These are phyloP conservation scores for Cadophora sp. DNA, from an alignment of 2,329 filamentous ascomycete genomes.

Conservation along the genomic window DNA sequence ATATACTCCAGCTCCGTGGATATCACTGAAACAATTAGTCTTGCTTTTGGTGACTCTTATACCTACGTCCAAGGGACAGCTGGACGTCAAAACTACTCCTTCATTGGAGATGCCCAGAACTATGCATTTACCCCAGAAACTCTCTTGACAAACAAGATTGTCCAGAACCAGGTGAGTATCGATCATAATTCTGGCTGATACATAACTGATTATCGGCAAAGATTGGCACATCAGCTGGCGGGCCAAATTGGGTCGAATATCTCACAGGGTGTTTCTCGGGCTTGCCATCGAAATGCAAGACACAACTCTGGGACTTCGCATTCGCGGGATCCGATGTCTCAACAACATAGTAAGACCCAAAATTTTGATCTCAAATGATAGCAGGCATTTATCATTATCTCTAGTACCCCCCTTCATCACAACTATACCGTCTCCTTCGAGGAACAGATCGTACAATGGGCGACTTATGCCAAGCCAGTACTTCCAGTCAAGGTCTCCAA, in stretches of 20 bases:
- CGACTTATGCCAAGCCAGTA: slow-evolving; percentile 47
- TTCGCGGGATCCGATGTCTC: slow-evolving; percentile 60
- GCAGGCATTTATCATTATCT: neutral
- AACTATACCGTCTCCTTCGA: slow-evolving; percentile 56
- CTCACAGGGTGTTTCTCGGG: slow-evolving; percentile 59
- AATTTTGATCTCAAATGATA: neutral
- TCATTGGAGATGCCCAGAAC: slow-evolving; percentile 60
- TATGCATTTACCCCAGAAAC: slow-evolving; percentile 52
- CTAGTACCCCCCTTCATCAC: slow-evolving; percentile 57
- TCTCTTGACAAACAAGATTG: slow-evolving; percentile 55
- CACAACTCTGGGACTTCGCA: slow-evolving; percentile 62
- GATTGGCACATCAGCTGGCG: slow-evolving; percentile 57
- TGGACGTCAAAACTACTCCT: slow-evolving; percentile 58
- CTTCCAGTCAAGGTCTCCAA: slow-evolving; percentile 44
- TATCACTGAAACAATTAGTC: slow-evolving; percentile 36
- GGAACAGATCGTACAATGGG: slow-evolving; percentile 58
- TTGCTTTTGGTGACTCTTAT: slow-evolving; percentile 59
- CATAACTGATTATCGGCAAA: neutral
- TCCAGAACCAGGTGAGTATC: slow-evolving; percentile 53
- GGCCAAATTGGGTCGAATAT: slow-evolving; percentile 61
- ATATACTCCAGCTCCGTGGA: too few species aligned
- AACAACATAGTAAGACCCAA: slow-evolving; percentile 46
- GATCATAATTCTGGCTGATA: too few species aligned
- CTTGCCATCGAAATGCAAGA: slow-evolving; percentile 52
- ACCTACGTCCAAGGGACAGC: slow-evolving; percentile 60